Evolutionary conservation across 2,329 filamentous ascomycete genomes (phyloP), one percentile per base, ranked within the genome.

Genomic region (Phoma sp.): DNA sequence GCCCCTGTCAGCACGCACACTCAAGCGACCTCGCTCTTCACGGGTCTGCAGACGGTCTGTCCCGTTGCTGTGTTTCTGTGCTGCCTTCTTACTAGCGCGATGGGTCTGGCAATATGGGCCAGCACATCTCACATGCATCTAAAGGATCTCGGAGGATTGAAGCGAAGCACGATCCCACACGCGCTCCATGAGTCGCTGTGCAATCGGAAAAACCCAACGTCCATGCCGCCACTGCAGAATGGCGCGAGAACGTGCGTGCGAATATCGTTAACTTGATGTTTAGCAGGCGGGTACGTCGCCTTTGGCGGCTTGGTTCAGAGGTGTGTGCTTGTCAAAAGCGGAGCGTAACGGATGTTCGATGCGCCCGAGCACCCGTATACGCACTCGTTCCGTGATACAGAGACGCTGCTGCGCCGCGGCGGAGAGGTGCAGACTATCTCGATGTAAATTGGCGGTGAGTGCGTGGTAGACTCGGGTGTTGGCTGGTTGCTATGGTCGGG

Each of bases 61-160:
- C 21, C 51, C 45, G 36, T 36, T 12, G 17, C 3, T 36, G 17
- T 49, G 47, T 29, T 36, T 43, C 36, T 20, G 23, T 29, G 33
- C 42, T 36, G 23, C 23, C 28, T 53, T 53, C 4, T 15, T 26
- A 26, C 51, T 54, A 49, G 51, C 29, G 51, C 34, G 10, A 54
- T 54, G 45, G 51, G 51, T 48, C 51, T 36, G 34, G 40, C 51
- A 49, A 54, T 54, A 53, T 40, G 45, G 43, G 51, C 51, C 51
- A 54, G 38, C 51, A 42, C 51, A 54, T 54, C 33, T 33, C 45
- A 53, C 43, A 48, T 38, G 43, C 51, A 49, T 48, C 29, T 53
- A 38, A 34, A 36, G 45, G 39, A 54, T 54, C 34, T 54, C 45
- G 51, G 51, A 54, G 40, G 34, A 45, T 34, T 46, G 51, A 54